Base-by-base conservation (phyloP, 139 green algal genomes). In the Raphidocelis subcapitata region DNA sequence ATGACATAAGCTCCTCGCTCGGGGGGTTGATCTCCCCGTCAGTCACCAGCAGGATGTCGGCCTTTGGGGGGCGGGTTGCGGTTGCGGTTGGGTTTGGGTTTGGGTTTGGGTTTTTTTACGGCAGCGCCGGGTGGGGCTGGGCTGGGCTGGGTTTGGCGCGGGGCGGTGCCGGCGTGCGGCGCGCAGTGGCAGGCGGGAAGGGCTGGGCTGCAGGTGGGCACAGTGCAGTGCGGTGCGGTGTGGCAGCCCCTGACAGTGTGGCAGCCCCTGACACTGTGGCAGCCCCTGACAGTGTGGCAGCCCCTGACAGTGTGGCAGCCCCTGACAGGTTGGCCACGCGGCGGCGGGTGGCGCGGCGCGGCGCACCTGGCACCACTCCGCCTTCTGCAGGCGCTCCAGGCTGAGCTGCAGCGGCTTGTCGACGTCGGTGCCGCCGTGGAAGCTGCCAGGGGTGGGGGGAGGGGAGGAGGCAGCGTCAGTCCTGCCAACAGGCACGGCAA, bases 1-100 rank as follows among this genome's bases (percentile, higher is more conserved):
- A 66, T 18, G 75, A 41, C 21, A 81, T 52, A 67, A 85, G 70
- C 44, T 76, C 37, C 57, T 83, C 54, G 24, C 70, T 82, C 1
- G 92, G 92, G 20, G 73, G 68, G 0, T 85, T 77, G 63, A 98
- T 95, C 81, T 98, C 92, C 0, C 92, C 93, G 63, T 97, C 93
- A 0, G 93, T 98, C 3, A 98, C 93, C 86, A 96, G 95, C 57
- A 97, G 70, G 28, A 97, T 96, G 71, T 97, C 93, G 0, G 93
- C 92, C 83, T 94, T n/a, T n/a, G n/a, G 84, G 18, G 44, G 46
- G 46, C 26, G 2, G 8, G 41, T 49, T 49, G 26, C 23, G 66
- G 29, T 36, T 62, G 23, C 62, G 67, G 44, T 35, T 35, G 28
- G 3, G n/a, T 70, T 29, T 37, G 63, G 33, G 41, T 57, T 8